These are phyloP conservation scores for Fraxinus anomala DNA, from an alignment of 257 asterid genomes.

Conservation along the genomic window DNA sequence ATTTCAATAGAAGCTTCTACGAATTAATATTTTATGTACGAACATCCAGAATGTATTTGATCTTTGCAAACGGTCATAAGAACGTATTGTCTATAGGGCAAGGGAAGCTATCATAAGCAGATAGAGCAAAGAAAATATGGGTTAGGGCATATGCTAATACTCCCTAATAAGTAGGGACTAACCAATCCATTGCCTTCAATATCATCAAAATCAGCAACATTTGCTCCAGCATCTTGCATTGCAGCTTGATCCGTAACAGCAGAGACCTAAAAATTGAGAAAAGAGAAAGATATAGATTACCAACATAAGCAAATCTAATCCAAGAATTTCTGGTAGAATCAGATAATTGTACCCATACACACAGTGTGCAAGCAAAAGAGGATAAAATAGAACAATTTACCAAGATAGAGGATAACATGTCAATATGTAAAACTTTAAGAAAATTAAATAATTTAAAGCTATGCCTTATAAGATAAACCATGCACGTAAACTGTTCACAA, in stretches of 20 bases:
- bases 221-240: slow-evolving; percentile 58
- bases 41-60: neutral
- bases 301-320: slow-evolving; percentile 2
- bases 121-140: neutral
- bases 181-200: slow-evolving; percentile 68
- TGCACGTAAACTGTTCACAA: neutral
- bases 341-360: neutral
- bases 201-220: slow-evolving; percentile 66
- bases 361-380: neutral
- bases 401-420: neutral
- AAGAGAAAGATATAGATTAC: neutral
- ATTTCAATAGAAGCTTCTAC: neutral
- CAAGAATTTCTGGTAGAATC: slow-evolving; percentile 10
- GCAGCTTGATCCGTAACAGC: slow-evolving; percentile 64
- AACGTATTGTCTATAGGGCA: neutral
- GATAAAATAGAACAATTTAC: neutral
- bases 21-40: neutral
- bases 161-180: slow-evolving; percentile 29
- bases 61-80: slow-evolving; percentile 11
- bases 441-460: neutral
- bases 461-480: neutral
- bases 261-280: slow-evolving; percentile 50
- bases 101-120: slow-evolving; percentile 4
- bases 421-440: neutral
- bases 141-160: neutral